phyloP scores from a whole-genome alignment of 495 filamentous ascomycete species.

The Aspergillus bertholletiae region DNA sequence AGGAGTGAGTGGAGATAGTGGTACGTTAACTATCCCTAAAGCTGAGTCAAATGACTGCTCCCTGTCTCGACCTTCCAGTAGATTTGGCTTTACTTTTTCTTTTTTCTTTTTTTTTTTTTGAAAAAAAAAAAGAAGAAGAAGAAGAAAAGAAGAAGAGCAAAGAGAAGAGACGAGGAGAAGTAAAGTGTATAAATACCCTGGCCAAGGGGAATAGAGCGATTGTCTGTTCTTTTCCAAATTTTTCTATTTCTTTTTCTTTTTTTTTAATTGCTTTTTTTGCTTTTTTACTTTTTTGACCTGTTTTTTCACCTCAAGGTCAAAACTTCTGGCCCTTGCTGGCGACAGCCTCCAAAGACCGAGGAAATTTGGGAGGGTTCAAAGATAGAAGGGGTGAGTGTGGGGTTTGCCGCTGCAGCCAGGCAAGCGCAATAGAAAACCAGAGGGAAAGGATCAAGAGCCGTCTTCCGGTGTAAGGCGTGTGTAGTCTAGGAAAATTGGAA shows the following conservation, averaged over 20 bases:
- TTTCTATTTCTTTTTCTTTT: neutral
- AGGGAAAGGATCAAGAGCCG: neutral
- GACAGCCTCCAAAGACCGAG: conserved; percentile 6
- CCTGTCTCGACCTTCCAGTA: conserved; percentile 11
- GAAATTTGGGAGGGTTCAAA: conserved; percentile 11
- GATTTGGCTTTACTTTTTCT: too few relatives aligned
- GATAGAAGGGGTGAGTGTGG: conserved; percentile 53
- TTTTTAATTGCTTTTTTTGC: too few relatives aligned
- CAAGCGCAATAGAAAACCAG: conserved; percentile 17
- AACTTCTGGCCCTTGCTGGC: conserved; percentile 22
- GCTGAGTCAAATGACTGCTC: conserved; percentile 9
- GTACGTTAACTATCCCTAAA: conserved; percentile 14
- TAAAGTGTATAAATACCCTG: conserved; percentile 5
- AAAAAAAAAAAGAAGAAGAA: conserved; percentile 1
- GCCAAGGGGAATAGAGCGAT: neutral
- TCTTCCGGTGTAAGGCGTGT: neutral
- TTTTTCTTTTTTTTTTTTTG: too few relatives aligned
- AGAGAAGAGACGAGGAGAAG: neutral
- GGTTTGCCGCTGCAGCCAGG: conserved; percentile 49
- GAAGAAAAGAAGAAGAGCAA: neutral
- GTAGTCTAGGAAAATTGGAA: neutral
- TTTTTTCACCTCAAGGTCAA: neutral
- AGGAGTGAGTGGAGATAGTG: conserved; percentile 22
- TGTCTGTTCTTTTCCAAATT: neutral
- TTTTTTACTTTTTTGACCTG: too few relatives aligned